phyloP scores from a whole-genome alignment of 768 basidiomycete genomes.

The Kwoniella dejecticola region DNA sequence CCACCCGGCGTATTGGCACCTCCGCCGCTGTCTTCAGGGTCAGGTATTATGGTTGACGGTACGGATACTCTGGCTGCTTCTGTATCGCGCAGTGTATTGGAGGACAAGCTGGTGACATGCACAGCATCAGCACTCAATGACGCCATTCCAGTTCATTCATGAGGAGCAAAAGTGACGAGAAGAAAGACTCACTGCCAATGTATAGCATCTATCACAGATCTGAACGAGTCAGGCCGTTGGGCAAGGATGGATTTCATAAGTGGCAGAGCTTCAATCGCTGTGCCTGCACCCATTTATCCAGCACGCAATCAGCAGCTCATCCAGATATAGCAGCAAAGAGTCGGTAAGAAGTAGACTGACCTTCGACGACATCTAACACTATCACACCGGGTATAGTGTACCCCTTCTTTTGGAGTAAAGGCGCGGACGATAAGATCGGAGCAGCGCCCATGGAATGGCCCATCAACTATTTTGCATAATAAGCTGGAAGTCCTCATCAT shows the following conservation, averaged over 20 bases:
- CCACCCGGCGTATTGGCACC: conserved; percentile 32
- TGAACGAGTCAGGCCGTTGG: conserved; percentile 81
- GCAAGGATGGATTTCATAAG: conserved; percentile 88
- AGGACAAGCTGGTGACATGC: conserved; percentile 76
- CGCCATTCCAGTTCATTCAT: too few species aligned
- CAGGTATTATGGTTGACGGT: conserved; percentile 69
- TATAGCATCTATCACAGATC: conserved; percentile 78
- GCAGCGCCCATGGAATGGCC: conserved; percentile 98
- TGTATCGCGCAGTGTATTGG: conserved; percentile 77
- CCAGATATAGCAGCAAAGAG: neutral
- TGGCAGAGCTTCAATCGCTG: conserved; percentile 88
- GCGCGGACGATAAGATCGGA: conserved; percentile 73
- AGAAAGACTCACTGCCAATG: conserved; percentile 83
- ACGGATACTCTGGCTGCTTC: conserved; percentile 86
- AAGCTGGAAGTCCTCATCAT: neutral
- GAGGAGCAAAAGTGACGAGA: too few species aligned
- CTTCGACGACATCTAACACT: conserved; percentile 79
- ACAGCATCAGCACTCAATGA: too few species aligned
- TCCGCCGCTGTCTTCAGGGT: conserved; percentile 37
- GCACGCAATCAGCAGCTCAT: neutral
- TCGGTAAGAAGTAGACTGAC: conserved; percentile 57
- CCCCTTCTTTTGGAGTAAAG: conserved; percentile 66
- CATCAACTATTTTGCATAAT: conserved; percentile 61
- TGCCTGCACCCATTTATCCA: conserved; percentile 59
- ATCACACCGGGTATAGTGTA: conserved; percentile 75